These are phyloP conservation scores for Cardamine resedifolia DNA, from an alignment of 345 rosid genomes.

Conservation along the genomic window DNA sequence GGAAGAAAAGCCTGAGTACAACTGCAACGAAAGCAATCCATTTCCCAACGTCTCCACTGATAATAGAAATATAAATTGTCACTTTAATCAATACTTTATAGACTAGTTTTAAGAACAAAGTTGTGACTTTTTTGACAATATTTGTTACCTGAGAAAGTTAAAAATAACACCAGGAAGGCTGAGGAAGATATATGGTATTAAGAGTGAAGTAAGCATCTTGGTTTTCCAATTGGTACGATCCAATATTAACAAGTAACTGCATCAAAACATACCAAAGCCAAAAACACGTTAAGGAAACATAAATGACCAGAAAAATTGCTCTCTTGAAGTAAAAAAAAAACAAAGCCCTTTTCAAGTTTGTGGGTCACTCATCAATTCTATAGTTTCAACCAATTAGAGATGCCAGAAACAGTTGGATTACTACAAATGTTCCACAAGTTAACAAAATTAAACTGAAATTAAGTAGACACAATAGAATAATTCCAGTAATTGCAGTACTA, in stretches of 20 bases:
- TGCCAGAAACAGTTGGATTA: neutral
- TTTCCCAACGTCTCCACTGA: slow-evolving; percentile 82
- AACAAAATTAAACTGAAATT: neutral
- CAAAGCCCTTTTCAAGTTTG: neutral
- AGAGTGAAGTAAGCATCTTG: slow-evolving; percentile 82
- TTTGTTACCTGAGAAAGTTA: slow-evolving; percentile 61
- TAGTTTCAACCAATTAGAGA: neutral
- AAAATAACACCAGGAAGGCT: slow-evolving; percentile 68
- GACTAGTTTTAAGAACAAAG: neutral
- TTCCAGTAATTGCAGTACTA: neutral
- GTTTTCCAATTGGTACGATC: slow-evolving; percentile 96
- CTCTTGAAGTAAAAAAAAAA: neutral
- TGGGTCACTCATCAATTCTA: neutral
- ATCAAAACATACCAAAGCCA: neutral
- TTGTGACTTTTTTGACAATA: neutral
- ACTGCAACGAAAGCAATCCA: slow-evolving; percentile 87
- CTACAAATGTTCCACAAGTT: neutral
- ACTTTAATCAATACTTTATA: neutral
- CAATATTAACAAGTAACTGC: slow-evolving; percentile 80
- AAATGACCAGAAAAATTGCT: neutral
- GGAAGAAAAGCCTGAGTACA: slow-evolving; percentile 88
- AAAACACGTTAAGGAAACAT: neutral
- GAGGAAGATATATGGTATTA: slow-evolving; percentile 90
- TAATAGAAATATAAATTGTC: neutral
- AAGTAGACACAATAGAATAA: neutral